Evolutionary conservation across 768 basidiomycete genomes (phyloP), one percentile per base, ranked within the genome.

Genomic region (Boletus tomentosulus): DNA sequence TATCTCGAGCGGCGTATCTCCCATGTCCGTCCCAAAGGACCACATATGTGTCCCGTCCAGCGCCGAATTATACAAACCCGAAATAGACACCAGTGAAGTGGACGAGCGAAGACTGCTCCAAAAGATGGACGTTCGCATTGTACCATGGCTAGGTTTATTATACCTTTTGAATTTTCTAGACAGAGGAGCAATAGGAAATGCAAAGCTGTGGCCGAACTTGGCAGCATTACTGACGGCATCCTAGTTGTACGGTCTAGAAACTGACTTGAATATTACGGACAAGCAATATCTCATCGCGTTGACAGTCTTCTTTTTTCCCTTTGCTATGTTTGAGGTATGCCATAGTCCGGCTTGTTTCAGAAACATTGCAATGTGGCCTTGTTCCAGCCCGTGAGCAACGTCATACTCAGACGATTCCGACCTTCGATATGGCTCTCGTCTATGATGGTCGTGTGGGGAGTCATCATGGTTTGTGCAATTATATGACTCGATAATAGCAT

Each of bases 241-340:
- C 22, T 24, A 86, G 85, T 62, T 89, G 42, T 87, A 87, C 55
- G 66, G 76, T 52, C 71, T 89, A 55, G 79, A 79, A 57, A 58
- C 56, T 15, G 82, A 86, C 60, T 69, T 87, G 41, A 71, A 80
- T 31, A 80, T 87, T 27, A 77, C 75, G 6, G 81, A 87, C 61
- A 78, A 72, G 45, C 85, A 87, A 61, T 87, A 87, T 64, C 73
- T 87, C 30, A 74, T 85, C 50, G 83, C 84, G 4, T 71, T 87
- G 47, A 86, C 85, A 4, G 77, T 87, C 4, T 90, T 91, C 74
- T 91, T 89, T 72, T 84, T 88, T 53, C 83, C 84, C 9, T 90
- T 85, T 64, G 75, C 86, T 24, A 55, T 84, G 39, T 83, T 89
- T 15, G 87, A 88, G 76, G 87, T 85, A 34, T 55, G 73, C 19